Evolutionary conservation across 495 filamentous ascomycete genomes (phyloP).

Genomic region (Aspergillus heteromorphus): DNA sequence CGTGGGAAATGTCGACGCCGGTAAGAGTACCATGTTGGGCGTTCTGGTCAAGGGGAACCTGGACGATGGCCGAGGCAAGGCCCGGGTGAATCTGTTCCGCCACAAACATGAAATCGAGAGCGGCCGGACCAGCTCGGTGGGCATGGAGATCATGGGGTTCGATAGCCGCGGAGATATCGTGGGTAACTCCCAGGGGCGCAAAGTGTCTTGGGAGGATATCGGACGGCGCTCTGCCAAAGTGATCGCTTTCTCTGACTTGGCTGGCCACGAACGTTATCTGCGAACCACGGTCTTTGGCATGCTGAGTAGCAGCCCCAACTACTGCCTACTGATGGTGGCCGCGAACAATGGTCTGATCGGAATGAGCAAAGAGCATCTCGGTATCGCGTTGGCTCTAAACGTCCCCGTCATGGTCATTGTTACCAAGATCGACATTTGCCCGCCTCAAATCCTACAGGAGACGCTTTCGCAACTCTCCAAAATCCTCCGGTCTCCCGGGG

Average conservation of each 20-base stretch:
- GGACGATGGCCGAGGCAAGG: slow-evolving; percentile 91
- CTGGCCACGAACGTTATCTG: slow-evolving; percentile 91
- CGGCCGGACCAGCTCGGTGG: slow-evolving; percentile 90
- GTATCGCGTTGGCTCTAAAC: slow-evolving; percentile 90
- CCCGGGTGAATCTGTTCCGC: slow-evolving; percentile 92
- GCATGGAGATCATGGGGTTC: slow-evolving; percentile 99
- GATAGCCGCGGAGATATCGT: slow-evolving; percentile 84
- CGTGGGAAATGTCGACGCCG: slow-evolving; percentile 95
- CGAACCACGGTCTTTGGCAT: slow-evolving; percentile 96
- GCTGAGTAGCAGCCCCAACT: slow-evolving; percentile 91
- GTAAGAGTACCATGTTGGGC: slow-evolving; percentile 94
- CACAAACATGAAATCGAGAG: slow-evolving; percentile 98
- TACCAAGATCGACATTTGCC: slow-evolving; percentile 98
- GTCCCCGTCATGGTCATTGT: slow-evolving; percentile 98
- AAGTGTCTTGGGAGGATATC: slow-evolving; percentile 96
- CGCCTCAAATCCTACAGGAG: slow-evolving; percentile 89
- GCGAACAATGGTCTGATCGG: slow-evolving; percentile 96
- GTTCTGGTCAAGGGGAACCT: slow-evolving; percentile 93
- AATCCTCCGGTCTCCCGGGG: slow-evolving; percentile 90
- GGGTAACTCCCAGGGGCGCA: slow-evolving; percentile 74
- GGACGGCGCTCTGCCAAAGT: slow-evolving; percentile 92
- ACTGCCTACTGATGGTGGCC: slow-evolving; percentile 96
- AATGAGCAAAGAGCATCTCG: slow-evolving; percentile 97
- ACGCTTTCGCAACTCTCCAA: slow-evolving; percentile 87
- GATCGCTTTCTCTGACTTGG: slow-evolving; percentile 92